Conservation (phyloP, 1,284 basidiomycete genomes). For the Cutaneotrichosporon sp. region DNA sequence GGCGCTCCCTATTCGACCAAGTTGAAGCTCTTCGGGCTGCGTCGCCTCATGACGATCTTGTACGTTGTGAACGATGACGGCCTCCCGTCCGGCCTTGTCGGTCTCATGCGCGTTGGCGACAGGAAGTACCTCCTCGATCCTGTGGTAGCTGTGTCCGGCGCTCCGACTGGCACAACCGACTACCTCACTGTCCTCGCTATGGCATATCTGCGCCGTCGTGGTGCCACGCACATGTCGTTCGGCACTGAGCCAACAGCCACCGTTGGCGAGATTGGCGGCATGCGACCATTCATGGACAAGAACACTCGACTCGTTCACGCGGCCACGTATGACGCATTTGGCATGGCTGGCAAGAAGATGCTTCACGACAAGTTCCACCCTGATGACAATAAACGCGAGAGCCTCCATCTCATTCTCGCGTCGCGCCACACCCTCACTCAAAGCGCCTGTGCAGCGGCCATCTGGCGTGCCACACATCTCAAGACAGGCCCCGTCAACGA, state of each 20-base stretch:
- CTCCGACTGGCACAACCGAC: constrained; percentile 10
- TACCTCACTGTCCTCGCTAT: constrained; percentile 13
- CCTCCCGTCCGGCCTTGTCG: constrained; percentile 7
- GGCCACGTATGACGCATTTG: constrained; percentile 11
- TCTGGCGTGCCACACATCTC: constrained; percentile 13
- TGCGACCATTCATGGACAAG: neutral
- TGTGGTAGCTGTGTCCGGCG: constrained; percentile 6
- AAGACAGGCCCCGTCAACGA: constrained; percentile 1
- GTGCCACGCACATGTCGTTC: constrained; percentile 11
- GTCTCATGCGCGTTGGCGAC: constrained; percentile 7
- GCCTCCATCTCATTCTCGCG: constrained; percentile 8
- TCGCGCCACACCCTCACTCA: neutral
- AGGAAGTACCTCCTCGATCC: constrained; percentile 14
- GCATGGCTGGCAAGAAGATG: constrained; percentile 16
- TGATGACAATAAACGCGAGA: neutral
- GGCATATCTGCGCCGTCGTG: constrained; percentile 10
- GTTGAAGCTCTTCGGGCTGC: constrained; percentile 14
- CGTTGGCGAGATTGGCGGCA: neutral
- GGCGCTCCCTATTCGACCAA: constrained; percentile 17
- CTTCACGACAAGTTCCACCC: constrained; percentile 21
- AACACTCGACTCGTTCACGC: constrained; percentile 12
- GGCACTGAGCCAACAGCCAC: constrained; percentile 12
- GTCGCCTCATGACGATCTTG: constrained; percentile 10
- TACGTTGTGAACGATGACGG: constrained; percentile 6
- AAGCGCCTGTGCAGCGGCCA: constrained; percentile 5